Evolutionary conservation across 2,329 filamentous ascomycete species (phyloP).

Genomic region (Pseudogymnoascus sp.): DNA sequence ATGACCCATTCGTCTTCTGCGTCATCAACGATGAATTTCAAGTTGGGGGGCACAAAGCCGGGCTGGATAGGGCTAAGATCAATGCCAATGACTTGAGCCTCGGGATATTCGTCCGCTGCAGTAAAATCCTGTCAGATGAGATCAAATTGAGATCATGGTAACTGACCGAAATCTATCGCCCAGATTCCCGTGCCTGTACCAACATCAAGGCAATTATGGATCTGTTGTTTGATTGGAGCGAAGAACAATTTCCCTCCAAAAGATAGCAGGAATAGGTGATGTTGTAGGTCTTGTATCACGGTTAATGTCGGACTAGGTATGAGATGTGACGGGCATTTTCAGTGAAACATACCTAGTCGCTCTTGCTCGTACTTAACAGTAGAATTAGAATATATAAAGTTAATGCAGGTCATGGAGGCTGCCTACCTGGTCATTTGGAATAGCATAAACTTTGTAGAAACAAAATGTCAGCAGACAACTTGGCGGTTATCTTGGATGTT

Average conservation of each 20-base stretch:
- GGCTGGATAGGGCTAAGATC: slow-evolving; percentile 24
- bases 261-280: slow-evolving; percentile 18
- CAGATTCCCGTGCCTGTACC: slow-evolving; percentile 36
- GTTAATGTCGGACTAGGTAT: not conserved
- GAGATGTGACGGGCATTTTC: not conserved
- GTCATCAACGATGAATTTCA: slow-evolving; percentile 49
- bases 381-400: not conserved
- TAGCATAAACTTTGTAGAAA: slow-evolving; percentile 9
- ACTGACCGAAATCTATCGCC: slow-evolving; percentile 33
- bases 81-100: slow-evolving; percentile 19
- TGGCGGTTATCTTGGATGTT: not conserved
- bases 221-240: slow-evolving; percentile 21
- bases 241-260: slow-evolving; percentile 17
- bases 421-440: slow-evolving; percentile 11
- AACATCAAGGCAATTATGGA: slow-evolving; percentile 30
- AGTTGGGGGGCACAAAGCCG: slow-evolving; percentile 58
- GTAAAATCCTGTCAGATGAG: not conserved
- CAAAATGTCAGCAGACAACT: not conserved
- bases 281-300: slow-evolving; percentile 16
- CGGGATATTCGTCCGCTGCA: slow-evolving; percentile 19
- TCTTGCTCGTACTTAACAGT: not conserved
- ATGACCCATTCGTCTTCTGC: slow-evolving; percentile 29
- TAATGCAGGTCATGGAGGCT: not conserved
- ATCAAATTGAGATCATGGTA: not conserved
- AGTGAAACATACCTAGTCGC: slow-evolving; percentile 7